A percentile compares a stretch with the other conserved stretches of the same genome.
Conservation (phyloP, 1,284 basidiomycete species). For the Rhodotorula sp. region DNA sequence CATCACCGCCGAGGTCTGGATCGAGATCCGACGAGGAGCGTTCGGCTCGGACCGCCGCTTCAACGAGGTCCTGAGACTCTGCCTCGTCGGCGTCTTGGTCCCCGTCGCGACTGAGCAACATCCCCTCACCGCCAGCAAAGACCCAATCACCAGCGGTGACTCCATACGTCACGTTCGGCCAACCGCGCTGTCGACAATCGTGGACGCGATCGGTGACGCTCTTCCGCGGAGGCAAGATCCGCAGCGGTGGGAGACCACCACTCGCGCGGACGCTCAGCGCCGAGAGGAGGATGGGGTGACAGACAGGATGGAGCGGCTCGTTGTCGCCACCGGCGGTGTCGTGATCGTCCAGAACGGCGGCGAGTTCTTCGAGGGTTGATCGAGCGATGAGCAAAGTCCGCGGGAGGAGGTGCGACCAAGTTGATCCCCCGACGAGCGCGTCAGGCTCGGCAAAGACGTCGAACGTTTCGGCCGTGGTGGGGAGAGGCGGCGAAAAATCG, state of each 20-base stretch:
- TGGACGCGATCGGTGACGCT: conserved; percentile 31
- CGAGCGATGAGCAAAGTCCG: conserved; percentile 23
- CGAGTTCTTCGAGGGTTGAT: conserved; percentile 17
- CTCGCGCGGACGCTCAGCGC: conserved; percentile 14
- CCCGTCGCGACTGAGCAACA: background rate
- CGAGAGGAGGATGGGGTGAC: conserved; percentile 30
- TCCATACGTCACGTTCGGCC: conserved; percentile 18
- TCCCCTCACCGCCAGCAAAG: background rate
- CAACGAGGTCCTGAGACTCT: background rate
- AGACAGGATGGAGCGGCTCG: conserved; percentile 10
- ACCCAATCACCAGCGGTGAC: conserved; percentile 18
- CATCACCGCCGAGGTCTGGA: no score
- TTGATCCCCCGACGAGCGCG: conserved; percentile 17
- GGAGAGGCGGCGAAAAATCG: conserved; percentile 21
- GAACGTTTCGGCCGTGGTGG: background rate
- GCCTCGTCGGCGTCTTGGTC: background rate
- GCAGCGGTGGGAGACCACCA: conserved; percentile 5
- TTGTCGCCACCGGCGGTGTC: background rate
- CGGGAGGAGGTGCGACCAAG: conserved; percentile 26
- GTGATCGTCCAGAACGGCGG: conserved; percentile 1
- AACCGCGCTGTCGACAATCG: conserved; percentile 25
- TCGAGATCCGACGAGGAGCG: no score
- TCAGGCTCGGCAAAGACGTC: conserved; percentile 24
- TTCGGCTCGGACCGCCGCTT: background rate
- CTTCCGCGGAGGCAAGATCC: conserved; percentile 21